Percentiles rank a stretch among this genome's conserved stretches.
phyloP scores from a whole-genome alignment of 1,284 basidiomycete genomes.

The Phylloboletellus chloephorus region DNA sequence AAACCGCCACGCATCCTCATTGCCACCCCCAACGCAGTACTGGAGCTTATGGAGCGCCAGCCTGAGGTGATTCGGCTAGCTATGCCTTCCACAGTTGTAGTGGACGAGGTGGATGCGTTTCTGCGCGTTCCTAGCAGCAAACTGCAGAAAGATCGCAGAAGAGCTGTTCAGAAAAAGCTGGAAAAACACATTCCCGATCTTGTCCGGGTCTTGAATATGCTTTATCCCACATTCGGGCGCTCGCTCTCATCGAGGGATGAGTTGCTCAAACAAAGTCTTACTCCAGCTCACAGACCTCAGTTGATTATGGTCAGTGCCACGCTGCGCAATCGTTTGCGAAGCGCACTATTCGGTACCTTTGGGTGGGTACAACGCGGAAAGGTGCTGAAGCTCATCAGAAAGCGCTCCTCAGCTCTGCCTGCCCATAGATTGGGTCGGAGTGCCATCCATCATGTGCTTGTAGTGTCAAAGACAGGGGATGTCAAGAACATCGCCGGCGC shows the following conservation, averaged over 20 bases:
- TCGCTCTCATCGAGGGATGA: slow-evolving; percentile 1
- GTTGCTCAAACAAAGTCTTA: slow-evolving; percentile 3
- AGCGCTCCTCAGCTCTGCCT: slow-evolving; percentile 22
- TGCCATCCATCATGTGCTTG: slow-evolving; percentile 55
- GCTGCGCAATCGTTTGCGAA: slow-evolving; percentile 49
- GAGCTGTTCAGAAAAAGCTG: slow-evolving; percentile 36
- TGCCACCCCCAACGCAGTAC: slow-evolving; percentile 61
- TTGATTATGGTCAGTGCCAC: slow-evolving; percentile 68
- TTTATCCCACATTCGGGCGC: slow-evolving; percentile 35
- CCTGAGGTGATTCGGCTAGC: slow-evolving; percentile 40
- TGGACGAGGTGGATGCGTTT: slow-evolving; percentile 72
- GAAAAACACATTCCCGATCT: slow-evolving; percentile 53
- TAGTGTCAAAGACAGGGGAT: slow-evolving; percentile 48
- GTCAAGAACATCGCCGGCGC: slow-evolving; percentile 47
- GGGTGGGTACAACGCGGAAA: slow-evolving; percentile 50
- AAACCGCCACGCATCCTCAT: slow-evolving; percentile 62
- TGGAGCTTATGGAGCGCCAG: slow-evolving; percentile 49
- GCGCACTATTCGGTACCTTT: slow-evolving; percentile 45
- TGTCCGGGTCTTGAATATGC: slow-evolving; percentile 50
- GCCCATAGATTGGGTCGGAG: slow-evolving; percentile 24
- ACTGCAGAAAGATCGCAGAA: slow-evolving; percentile 24
- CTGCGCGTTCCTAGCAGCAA: slow-evolving; percentile 45
- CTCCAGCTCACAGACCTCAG: slow-evolving; percentile 42
- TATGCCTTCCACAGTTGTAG: slow-evolving; percentile 51
- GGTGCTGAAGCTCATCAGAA: slow-evolving; percentile 42